Base-by-base conservation (phyloP, 2,329 filamentous ascomycete species). In the Acephala macrosclerotiorum region DNA sequence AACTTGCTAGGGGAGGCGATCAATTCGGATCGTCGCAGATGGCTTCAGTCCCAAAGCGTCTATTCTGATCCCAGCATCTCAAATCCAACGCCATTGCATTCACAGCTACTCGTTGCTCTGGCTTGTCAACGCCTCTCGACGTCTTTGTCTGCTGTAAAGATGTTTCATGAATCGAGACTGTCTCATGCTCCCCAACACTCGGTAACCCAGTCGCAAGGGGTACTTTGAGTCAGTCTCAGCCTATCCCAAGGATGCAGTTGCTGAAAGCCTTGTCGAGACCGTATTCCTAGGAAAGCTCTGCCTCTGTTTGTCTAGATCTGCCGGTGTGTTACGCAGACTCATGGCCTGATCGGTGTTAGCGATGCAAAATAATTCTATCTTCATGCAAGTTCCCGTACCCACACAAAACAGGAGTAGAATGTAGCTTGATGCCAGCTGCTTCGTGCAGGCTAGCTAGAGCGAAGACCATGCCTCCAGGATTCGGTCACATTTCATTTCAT, bases 91-190 rank as follows among this genome's bases (percentile, higher is more conserved):
- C 11, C 25, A 26, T 12, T 29, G 12, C 5, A 4, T 16, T 14
- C 49, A 26, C 49, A 53, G 49, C 49, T 53, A 6, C 25, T 53
- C 49, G 49, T 25, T 53, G 12, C 25, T 53, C 49, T 33, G 11
- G 60, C 51, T 40, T 55, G 36, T 58, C 60, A 60, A 51, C n/a
- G 49, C 35, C n/a, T 36, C 40, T 63, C 14, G 49, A 53, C 53
- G 36, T 69, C 70, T 71, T 74, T 74, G 67, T 71, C 66, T 68
- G 22, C 63, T 51, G 51, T 25, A 49, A 53, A 49, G 20, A 16
- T 42, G 71, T 74, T 73, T 74, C 71, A 72, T 60, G 22, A 56
- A 58, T 64, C 55, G 63, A 71, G 64, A 72, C 65, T 70, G 67
- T 71, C 66, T 71, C 63, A 67, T 64, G 16, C 47, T 57, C 29